These are phyloP conservation scores for Cruciata laevipes DNA, from an alignment of 257 asterid species.

Conservation along the genomic window DNA sequence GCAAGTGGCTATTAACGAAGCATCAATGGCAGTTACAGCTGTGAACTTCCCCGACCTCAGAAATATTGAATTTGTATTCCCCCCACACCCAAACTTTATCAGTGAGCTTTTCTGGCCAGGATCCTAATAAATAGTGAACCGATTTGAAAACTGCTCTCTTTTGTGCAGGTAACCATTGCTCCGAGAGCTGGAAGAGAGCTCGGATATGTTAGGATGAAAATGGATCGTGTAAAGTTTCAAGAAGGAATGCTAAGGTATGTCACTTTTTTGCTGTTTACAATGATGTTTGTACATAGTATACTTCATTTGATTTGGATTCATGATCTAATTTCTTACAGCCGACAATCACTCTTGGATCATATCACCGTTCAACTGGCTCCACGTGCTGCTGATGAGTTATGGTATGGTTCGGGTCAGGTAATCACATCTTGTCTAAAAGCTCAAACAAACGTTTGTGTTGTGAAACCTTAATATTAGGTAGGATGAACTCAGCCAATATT, in stretches of 20 bases:
- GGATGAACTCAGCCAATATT: background rate
- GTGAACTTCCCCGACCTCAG: constrained; percentile 87
- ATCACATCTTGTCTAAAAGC: constrained; percentile 1
- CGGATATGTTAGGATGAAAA: constrained; percentile 77
- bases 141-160: constrained; percentile 3
- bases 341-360: constrained; percentile 92
- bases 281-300: background rate
- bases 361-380: constrained; percentile 93
- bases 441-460: constrained; percentile 1
- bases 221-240: constrained; percentile 69
- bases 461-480: background rate
- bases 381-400: constrained; percentile 95
- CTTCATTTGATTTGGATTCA: background rate
- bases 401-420: constrained; percentile 80
- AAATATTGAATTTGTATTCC: constrained; percentile 72
- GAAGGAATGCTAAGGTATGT: constrained; percentile 80
- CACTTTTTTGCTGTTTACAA: background rate
- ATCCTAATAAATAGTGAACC: background rate
- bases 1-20: constrained; percentile 91
- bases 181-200: constrained; percentile 93
- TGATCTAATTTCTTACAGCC: constrained; percentile 39
- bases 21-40: constrained; percentile 82
- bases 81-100: background rate
- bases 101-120: background rate
- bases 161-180: constrained; percentile 67